Evolutionary conservation across 805 yeast species (phyloP).

Genomic region (Yamadazyma insecticola): DNA sequence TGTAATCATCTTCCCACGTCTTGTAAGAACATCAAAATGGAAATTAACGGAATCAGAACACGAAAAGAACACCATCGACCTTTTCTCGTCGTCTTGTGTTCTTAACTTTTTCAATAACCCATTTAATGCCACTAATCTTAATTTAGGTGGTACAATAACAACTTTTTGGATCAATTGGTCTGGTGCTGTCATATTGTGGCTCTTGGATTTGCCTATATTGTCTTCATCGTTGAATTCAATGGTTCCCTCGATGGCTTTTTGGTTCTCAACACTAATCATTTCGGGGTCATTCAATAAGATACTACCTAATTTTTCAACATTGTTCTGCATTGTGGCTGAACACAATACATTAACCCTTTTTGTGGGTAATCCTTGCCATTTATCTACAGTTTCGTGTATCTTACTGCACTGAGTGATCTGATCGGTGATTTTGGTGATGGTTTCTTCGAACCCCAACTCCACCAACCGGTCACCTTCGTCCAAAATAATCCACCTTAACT

Average conservation of each 20-base stretch:
- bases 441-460: conserved; percentile 96
- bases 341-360: conserved; percentile 77
- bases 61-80: conserved; percentile 82
- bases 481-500: conserved; percentile 79
- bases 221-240: conserved; percentile 27
- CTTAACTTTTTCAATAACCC: conserved; percentile 53
- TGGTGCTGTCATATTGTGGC: conserved; percentile 57
- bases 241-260: conserved; percentile 14
- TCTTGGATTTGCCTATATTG: conserved; percentile 2
- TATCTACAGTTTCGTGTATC: conserved; percentile 28
- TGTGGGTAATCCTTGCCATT: conserved; percentile 58
- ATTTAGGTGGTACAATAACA: conserved; percentile 86
- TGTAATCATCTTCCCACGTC: conserved; percentile 44
- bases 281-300: conserved; percentile 71
- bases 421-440: conserved; percentile 69
- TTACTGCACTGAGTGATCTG: conserved; percentile 46
- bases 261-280: conserved; percentile 47
- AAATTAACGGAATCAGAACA: conserved; percentile 97
- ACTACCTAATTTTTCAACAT: conserved; percentile 76
- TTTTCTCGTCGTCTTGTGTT: conserved; percentile 19
- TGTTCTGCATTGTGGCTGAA: conserved; percentile 88
- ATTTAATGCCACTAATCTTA: conserved; percentile 77
- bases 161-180: conserved; percentile 83
- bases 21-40: conserved; percentile 72
- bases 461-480: conserved; percentile 97